Evolutionary conservation across 2,329 filamentous ascomycete species (phyloP), one percentile per base, ranked within the genome.

Genomic region (Thielaviopsis euricoi): DNA sequence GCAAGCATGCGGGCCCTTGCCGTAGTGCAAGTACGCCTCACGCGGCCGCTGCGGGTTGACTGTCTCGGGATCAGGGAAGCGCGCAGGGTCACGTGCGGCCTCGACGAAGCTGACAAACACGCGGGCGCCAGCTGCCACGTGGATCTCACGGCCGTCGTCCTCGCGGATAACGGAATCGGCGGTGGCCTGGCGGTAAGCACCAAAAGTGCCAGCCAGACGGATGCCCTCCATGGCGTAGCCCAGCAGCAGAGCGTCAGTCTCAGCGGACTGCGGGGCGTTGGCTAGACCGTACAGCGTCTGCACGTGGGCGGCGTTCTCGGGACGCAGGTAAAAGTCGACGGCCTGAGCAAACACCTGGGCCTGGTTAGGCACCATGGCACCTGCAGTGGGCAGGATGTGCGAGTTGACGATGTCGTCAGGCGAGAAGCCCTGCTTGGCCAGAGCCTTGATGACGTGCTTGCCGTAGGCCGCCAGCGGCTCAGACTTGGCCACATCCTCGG

Each of bases 181-280:
- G 0, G 74, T 68, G 2, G 77, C 78, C 58, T 79, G 71, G 46
- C 83, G 80, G 71, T 80, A 82, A 1, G 81, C 73, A 10, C 78
- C 77, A 57, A 81, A 79, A 0, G 79, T 79, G 12, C 82, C 80
- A 3, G 81, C 80, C 56, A 90, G 73, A 46, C 86, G 82, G 58
- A 86, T 76, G 17, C 82, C 86, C 68, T 88, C 88, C 73, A 85
- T 75, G 50, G 79, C 81, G 65, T 87, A 89, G 46, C 81, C 83
- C 1, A 85, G 74, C 2, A 91, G 74, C 37, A 79, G 71, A 1
- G 80, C 74, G 62, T 89, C 83, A 0, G 76, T 77, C 62, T 82
- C 78, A 13, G 78, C 74, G 1, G 72, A 71, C 0, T 76, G 72
- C 4, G 80, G 73, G 46, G 76, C 66, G 37, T 74, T 71, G 26